These are phyloP conservation scores for Alternaria triticimaculans DNA, from an alignment of 2,329 filamentous ascomycete species.

Conservation along the genomic window DNA sequence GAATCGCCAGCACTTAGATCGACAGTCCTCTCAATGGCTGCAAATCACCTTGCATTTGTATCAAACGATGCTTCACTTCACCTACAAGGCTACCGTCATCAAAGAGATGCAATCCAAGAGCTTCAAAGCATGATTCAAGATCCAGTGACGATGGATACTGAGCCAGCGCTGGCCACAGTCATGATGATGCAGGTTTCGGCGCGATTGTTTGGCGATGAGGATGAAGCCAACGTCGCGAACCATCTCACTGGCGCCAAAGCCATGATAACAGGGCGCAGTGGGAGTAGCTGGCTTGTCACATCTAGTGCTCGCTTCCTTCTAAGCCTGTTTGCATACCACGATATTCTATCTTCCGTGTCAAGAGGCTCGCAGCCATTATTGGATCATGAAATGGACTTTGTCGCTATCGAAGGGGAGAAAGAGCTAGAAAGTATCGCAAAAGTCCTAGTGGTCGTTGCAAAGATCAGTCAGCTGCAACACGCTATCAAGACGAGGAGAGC, in stretches of 20 bases:
- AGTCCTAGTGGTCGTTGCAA: conserved; percentile 34
- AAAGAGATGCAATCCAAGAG: conserved; percentile 34
- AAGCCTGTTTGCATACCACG: conserved; percentile 42
- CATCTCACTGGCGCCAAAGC: conserved; percentile 40
- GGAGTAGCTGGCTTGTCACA: conserved; percentile 13
- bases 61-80: conserved; percentile 27
- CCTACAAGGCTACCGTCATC: conserved; percentile 35
- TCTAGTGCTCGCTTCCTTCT: conserved; percentile 36
- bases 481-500: conserved; percentile 22
- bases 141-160: conserved; percentile 22
- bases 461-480: conserved; percentile 35
- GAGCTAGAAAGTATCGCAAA: conserved; percentile 34
- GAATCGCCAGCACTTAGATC: conserved; percentile 35
- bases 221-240: conserved; percentile 35
- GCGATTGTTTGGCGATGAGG: conserved; percentile 36
- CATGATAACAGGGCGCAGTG: conserved; percentile 32
- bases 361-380: conserved; percentile 32
- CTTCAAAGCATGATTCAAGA: conserved; percentile 35
- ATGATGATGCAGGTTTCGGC: conserved; percentile 45
- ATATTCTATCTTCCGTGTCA: conserved; percentile 41
- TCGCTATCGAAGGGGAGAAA: conserved; percentile 31
- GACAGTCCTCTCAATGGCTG: conserved; percentile 42
- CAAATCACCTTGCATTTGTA: conserved; percentile 35
- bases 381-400: conserved; percentile 28
- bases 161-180: conserved; percentile 38